These are phyloP conservation scores for Aegilops tauschii DNA, from an alignment of 176 grass and related monocot genomes.

Conservation along the genomic window DNA sequence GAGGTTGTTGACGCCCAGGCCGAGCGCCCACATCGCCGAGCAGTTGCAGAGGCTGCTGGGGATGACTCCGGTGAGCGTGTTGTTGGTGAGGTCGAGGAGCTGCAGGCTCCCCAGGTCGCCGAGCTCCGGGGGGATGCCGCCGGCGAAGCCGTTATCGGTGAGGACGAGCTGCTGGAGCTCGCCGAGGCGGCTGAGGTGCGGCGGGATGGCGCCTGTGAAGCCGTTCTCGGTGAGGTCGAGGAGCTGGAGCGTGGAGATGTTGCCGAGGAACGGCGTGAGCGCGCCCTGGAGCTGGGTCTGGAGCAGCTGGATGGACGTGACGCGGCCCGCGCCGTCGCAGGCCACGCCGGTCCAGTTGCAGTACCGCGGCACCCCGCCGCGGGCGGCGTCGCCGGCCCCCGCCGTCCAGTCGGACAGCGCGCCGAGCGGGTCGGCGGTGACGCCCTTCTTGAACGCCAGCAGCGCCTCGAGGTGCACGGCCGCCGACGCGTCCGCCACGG, in stretches of 20 bases:
- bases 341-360: conserved; percentile 73
- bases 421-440: conserved; percentile 57
- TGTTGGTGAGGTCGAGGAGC: conserved; percentile 32
- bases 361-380: conserved; percentile 24
- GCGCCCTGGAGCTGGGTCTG: conserved; percentile 47
- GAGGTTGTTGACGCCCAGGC: conserved; percentile 43
- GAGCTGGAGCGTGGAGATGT: conserved; percentile 75
- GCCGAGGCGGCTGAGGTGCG: conserved; percentile 53
- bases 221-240: conserved; percentile 62
- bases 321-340: conserved; percentile 51
- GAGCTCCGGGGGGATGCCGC: conserved; percentile 62
- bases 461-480: conserved; percentile 60
- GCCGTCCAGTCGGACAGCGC: conserved; percentile 49
- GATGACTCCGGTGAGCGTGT: conserved; percentile 51
- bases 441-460: conserved; percentile 69
- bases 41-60: conserved; percentile 73
- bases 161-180: conserved; percentile 39
- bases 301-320: conserved; percentile 53
- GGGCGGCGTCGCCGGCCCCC: background rate
- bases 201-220: conserved; percentile 52
- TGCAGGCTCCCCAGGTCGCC: conserved; percentile 47
- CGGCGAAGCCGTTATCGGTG: conserved; percentile 42
- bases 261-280: conserved; percentile 69
- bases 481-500: background rate
- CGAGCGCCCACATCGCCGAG: conserved; percentile 43